Conservation (phyloP, 192 early-diverging fungal genomes). For the Mortierella hygrophila region DNA sequence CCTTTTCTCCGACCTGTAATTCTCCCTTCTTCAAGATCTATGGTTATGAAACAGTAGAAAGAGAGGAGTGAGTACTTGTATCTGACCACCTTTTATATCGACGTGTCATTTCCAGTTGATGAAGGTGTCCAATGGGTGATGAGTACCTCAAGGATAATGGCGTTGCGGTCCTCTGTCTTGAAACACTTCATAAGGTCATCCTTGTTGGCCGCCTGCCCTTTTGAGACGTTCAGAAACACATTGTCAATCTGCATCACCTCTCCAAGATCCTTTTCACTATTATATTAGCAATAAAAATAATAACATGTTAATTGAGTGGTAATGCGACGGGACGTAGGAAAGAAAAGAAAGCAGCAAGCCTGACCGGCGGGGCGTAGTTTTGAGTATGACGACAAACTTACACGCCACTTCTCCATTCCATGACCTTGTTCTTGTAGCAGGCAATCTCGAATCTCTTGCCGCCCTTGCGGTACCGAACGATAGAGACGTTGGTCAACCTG, state of each 20-base stretch:
- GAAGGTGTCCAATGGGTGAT: neutral
- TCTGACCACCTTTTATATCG: neutral
- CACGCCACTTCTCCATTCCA: constrained; percentile 95
- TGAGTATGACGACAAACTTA: constrained; percentile 53
- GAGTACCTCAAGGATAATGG: constrained; percentile 79
- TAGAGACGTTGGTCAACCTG: constrained; percentile 95
- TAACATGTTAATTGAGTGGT: neutral
- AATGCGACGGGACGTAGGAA: too few species aligned
- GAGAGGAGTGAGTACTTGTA: neutral
- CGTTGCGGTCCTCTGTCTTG: constrained; percentile 85
- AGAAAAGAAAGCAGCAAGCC: neutral
- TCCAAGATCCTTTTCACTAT: constrained; percentile 94
- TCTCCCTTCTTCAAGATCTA: constrained; percentile 97
- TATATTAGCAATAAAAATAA: neutral
- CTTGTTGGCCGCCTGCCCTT: constrained; percentile 93
- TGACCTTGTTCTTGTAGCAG: constrained; percentile 99
- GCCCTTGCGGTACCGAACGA: constrained; percentile 95
- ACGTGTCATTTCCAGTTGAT: too few species aligned
- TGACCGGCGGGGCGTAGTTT: too few species aligned
- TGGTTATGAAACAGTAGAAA: neutral
- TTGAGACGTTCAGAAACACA: constrained; percentile 96
- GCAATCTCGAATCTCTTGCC: constrained; percentile 99
- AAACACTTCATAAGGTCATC: constrained; percentile 92
- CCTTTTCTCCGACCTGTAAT: constrained; percentile 96
- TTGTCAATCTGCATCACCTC: constrained; percentile 96